These are phyloP conservation scores for Cymbidium sinense DNA, from an alignment of 106 monocot genomes.

Conservation along the genomic window DNA sequence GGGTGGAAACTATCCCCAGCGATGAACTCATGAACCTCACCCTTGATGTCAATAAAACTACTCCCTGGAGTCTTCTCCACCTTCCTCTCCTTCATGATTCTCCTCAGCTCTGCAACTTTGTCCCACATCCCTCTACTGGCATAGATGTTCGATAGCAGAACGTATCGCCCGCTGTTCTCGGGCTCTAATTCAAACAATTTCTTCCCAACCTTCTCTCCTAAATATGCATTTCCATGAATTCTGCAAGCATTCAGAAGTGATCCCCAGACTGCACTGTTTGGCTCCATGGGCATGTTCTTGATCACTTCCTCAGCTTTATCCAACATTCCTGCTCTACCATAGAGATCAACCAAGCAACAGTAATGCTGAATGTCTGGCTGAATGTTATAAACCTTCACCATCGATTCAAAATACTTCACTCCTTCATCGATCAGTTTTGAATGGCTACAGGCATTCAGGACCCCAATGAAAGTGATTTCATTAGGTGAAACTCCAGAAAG, in stretches of 20 bases:
- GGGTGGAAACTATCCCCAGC: slow-evolving; percentile 13
- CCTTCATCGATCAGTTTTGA: slow-evolving; percentile 26
- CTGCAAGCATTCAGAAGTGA: slow-evolving; percentile 21
- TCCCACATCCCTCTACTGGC: slow-evolving; percentile 14
- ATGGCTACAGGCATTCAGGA: slow-evolving; percentile 34
- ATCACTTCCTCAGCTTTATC: slow-evolving; percentile 11
- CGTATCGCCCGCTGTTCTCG: slow-evolving; percentile 10
- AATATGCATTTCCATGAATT: slow-evolving; percentile 10
- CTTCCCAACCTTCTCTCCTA: slow-evolving; percentile 12
- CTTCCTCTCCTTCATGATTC: slow-evolving; percentile 16
- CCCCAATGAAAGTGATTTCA: slow-evolving; percentile 25
- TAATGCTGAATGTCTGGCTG: slow-evolving; percentile 19
- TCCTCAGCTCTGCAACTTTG: slow-evolving; percentile 19
- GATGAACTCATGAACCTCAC: slow-evolving; percentile 16
- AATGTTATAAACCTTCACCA: slow-evolving; percentile 16
- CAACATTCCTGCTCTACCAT: slow-evolving; percentile 20
- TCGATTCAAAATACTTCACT: slow-evolving; percentile 21
- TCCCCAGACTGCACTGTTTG: slow-evolving; percentile 18
- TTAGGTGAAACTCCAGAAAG: slow-evolving; percentile 9
- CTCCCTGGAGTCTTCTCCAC: slow-evolving; percentile 23
- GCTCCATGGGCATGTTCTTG: slow-evolving; percentile 17
- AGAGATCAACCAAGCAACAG: slow-evolving; percentile 29
- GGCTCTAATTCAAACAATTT: slow-evolving; percentile 18
- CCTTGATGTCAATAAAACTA: slow-evolving; percentile 21
- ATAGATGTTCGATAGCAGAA: slow-evolving; percentile 29